Conservation (phyloP, 2,329 filamentous ascomycete species). For the Fonsecaea pugnacius region DNA sequence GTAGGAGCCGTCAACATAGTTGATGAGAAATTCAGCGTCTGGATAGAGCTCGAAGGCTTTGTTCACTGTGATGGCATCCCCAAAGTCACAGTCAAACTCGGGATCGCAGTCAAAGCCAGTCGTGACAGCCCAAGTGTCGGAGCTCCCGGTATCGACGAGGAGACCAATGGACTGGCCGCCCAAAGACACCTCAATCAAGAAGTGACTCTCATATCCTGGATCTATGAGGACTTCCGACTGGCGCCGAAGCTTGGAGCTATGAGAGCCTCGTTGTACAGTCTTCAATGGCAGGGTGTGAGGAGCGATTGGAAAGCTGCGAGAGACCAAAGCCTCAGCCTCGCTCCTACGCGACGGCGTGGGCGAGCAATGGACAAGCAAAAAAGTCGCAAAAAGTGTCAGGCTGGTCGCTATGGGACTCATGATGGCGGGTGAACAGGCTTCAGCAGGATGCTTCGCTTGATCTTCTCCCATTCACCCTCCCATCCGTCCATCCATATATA, state of each 20-base stretch:
- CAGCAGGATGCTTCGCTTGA: background rate
- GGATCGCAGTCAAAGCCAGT: constrained; percentile 42
- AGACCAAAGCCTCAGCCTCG: background rate
- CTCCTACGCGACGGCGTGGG: background rate
- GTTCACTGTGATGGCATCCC: background rate
- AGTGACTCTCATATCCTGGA: background rate
- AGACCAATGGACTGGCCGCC: constrained; percentile 43
- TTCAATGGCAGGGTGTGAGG: background rate
- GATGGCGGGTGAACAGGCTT: background rate
- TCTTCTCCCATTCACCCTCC: background rate
- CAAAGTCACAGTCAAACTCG: background rate
- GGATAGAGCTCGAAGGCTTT: background rate
- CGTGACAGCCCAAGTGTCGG: constrained; percentile 52
- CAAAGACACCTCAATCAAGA: background rate
- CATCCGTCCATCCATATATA: background rate
- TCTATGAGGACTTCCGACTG: background rate
- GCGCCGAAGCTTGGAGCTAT: background rate
- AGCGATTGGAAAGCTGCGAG: background rate
- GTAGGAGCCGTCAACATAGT: background rate
- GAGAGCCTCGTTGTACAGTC: background rate
- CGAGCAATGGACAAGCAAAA: background rate
- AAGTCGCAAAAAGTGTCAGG: background rate
- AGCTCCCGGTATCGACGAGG: constrained; percentile 54
- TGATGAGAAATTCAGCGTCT: background rate
- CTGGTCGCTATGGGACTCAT: background rate